Evolutionary conservation across 129 eudicot genomes (phyloP).

Genomic region (Heracleum sosnowskyi): DNA sequence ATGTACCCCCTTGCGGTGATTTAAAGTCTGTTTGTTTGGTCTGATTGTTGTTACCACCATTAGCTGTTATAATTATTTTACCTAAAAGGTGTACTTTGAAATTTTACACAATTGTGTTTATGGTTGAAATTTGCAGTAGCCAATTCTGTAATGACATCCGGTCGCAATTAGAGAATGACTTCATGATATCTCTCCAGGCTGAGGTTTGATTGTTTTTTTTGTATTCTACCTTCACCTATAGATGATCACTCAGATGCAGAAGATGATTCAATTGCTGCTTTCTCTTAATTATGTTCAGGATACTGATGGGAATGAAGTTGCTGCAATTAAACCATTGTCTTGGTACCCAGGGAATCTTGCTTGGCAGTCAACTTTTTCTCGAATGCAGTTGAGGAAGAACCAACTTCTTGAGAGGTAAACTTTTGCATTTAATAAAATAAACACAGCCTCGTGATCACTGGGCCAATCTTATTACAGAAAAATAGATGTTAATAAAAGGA

Average conservation of each 20-base stretch:
- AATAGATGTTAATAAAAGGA: neutral
- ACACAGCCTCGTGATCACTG: neutral
- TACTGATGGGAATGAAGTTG: slow-evolving; percentile 52
- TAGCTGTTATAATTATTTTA: neutral
- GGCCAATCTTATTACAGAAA: neutral
- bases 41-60: neutral
- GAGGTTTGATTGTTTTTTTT: slow-evolving; percentile 42
- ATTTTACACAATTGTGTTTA: neutral
- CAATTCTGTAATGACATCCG: slow-evolving; percentile 70
- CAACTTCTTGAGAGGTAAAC: slow-evolving; percentile 72
- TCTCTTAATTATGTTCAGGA: slow-evolving; percentile 32
- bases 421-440: neutral
- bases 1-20: neutral
- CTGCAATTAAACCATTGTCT: slow-evolving; percentile 69
- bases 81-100: neutral
- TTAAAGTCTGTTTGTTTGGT: neutral
- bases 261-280: neutral
- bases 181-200: slow-evolving; percentile 56
- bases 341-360: slow-evolving; percentile 98
- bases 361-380: slow-evolving; percentile 95
- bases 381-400: slow-evolving; percentile 88
- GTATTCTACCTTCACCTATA: neutral
- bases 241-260: neutral
- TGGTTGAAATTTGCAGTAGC: slow-evolving; percentile 53
- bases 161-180: slow-evolving; percentile 74